These are phyloP conservation scores for Scenedesmus sp. DNA, from an alignment of 163 green algal species.

Conservation along the genomic window DNA sequence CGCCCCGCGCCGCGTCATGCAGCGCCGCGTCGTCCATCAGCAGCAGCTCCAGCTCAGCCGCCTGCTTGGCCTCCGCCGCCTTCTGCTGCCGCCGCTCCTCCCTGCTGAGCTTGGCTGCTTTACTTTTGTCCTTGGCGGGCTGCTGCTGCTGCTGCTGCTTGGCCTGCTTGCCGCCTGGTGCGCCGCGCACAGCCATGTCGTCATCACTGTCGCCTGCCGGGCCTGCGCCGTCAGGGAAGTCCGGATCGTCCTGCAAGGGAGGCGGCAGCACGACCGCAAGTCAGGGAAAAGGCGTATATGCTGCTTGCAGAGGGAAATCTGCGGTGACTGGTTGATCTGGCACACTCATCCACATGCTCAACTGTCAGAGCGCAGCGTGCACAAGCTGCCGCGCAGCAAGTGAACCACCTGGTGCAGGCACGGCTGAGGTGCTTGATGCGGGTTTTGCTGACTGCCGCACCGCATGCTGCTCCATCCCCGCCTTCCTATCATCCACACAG, in stretches of 20 bases:
- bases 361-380: neutral
- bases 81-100: slow-evolving; percentile 27
- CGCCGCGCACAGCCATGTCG: neutral
- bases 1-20: slow-evolving; percentile 52
- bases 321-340: neutral
- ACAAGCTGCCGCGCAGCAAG: neutral
- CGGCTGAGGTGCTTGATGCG: neutral
- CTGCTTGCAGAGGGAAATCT: neutral
- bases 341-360: neutral
- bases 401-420: neutral
- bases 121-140: slow-evolving; percentile 40
- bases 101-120: slow-evolving; percentile 23
- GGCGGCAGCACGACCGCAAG: neutral
- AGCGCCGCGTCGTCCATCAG: slow-evolving; percentile 90
- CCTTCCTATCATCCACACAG: neutral
- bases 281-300: too few relatives aligned
- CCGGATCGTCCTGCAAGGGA: slow-evolving; percentile 14
- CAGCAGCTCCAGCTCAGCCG: slow-evolving; percentile 85
- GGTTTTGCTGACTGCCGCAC: neutral
- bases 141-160: slow-evolving; percentile 42
- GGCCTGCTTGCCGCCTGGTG: neutral
- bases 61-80: slow-evolving; percentile 41
- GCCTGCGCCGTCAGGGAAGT: neutral
- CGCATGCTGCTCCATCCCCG: neutral
- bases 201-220: neutral